These are phyloP conservation scores for Sporothrix curviconia DNA, from an alignment of 2,329 filamentous ascomycete species.

Conservation along the genomic window DNA sequence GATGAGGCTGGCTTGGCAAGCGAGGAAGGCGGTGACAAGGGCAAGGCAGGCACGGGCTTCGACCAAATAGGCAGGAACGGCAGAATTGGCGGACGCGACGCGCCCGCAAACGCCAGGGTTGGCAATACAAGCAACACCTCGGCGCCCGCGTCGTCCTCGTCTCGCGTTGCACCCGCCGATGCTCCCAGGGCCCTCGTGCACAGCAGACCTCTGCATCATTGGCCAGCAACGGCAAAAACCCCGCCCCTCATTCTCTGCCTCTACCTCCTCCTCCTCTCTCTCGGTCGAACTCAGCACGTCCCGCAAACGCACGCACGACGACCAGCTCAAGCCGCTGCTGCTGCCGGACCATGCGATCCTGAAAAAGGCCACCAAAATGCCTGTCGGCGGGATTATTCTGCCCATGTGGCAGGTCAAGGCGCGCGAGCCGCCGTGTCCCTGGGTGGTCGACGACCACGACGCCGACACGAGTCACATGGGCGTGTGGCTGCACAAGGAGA, in stretches of 20 bases:
- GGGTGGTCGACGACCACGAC: slow-evolving; percentile 53
- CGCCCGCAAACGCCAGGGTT: neutral
- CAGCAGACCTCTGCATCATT: neutral
- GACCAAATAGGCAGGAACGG: slow-evolving; percentile 5
- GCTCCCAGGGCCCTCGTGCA: slow-evolving; percentile 14
- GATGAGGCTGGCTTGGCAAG: neutral
- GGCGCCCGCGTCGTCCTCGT: neutral
- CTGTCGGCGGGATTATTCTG: slow-evolving; percentile 43
- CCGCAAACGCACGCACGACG: slow-evolving; percentile 68
- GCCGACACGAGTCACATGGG: slow-evolving; percentile 41
- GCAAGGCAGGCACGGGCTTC: neutral
- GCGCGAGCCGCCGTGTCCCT: slow-evolving; percentile 50
- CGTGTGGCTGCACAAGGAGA: slow-evolving; percentile 74
- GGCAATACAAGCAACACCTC: neutral
- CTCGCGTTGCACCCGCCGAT: neutral
- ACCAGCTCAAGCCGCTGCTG: slow-evolving; percentile 50
- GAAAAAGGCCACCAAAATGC: slow-evolving; percentile 45
- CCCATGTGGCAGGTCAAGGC: slow-evolving; percentile 44
- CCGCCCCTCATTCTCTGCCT: too few species aligned
- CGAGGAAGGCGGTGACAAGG: neutral
- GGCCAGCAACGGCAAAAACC: neutral
- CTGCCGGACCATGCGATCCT: slow-evolving; percentile 44
- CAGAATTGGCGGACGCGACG: neutral
- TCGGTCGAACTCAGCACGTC: slow-evolving; percentile 28
- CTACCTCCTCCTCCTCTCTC: neutral